These are phyloP conservation scores for Choiromyces venosus DNA, from an alignment of 495 filamentous ascomycete genomes.

Conservation along the genomic window DNA sequence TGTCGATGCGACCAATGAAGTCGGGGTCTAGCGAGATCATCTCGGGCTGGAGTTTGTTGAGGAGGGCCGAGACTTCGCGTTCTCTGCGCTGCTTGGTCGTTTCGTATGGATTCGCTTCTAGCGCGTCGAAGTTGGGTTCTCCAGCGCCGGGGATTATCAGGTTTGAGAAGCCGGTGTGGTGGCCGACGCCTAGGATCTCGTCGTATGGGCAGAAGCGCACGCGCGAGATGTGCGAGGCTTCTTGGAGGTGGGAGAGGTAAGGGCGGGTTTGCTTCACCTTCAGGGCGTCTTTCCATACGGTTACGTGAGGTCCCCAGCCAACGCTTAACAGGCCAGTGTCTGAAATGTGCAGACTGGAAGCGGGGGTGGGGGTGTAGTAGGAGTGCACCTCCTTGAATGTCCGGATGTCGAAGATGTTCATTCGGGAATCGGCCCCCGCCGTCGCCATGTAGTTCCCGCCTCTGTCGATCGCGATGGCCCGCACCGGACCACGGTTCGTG, in stretches of 20 bases:
- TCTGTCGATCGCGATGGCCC: conserved; percentile 75
- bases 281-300: conserved; percentile 84
- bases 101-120: conserved; percentile 96
- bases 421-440: conserved; percentile 80
- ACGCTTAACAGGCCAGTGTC: conserved; percentile 82
- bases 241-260: conserved; percentile 89
- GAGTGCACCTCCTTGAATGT: conserved; percentile 87
- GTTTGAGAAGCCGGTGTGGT: conserved; percentile 79
- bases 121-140: conserved; percentile 91
- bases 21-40: conserved; percentile 95
- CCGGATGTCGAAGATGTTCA: conserved; percentile 94
- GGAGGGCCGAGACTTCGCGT: conserved; percentile 75
- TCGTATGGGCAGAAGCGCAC: conserved; percentile 92
- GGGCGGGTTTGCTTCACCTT: conserved; percentile 73
- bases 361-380: conserved; percentile 81
- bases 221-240: conserved; percentile 72
- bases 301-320: conserved; percentile 84
- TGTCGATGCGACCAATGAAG: conserved; percentile 79
- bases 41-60: conserved; percentile 91
- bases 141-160: conserved; percentile 88
- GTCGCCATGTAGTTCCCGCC: conserved; percentile 95
- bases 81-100: conserved; percentile 88
- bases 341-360: conserved; percentile 77
- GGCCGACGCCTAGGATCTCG: conserved; percentile 79
- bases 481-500: conserved; percentile 91